Evolutionary conservation across 2,329 filamentous ascomycete species (phyloP).

Genomic region (Zalaria obscura): DNA sequence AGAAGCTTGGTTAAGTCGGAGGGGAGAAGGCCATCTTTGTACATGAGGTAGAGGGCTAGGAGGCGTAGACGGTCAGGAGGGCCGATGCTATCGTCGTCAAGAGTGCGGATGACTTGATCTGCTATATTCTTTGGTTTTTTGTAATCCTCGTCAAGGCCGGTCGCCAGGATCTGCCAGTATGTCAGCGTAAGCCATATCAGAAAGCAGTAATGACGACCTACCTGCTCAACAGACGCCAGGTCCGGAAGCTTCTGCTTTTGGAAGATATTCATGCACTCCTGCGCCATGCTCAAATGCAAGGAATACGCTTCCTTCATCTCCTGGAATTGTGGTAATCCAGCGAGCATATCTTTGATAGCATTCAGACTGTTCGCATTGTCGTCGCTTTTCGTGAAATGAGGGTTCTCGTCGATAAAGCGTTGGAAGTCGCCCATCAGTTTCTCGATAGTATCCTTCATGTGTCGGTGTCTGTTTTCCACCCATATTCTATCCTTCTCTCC

Average conservation of each 20-base stretch:
- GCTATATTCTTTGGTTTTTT: slow-evolving; percentile 81
- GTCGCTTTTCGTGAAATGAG: slow-evolving; percentile 70
- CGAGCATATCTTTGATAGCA: slow-evolving; percentile 94
- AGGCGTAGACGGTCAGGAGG: slow-evolving; percentile 68
- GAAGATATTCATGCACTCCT: slow-evolving; percentile 93
- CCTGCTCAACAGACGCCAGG: slow-evolving; percentile 75
- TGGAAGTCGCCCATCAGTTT: slow-evolving; percentile 87
- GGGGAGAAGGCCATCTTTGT: slow-evolving; percentile 67
- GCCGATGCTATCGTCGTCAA: slow-evolving; percentile 68
- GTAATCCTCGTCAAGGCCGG: slow-evolving; percentile 83
- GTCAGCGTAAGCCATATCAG: slow-evolving; percentile 2
- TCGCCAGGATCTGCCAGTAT: slow-evolving; percentile 54
- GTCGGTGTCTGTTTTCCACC: slow-evolving; percentile 84
- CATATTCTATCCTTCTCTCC: slow-evolving; percentile 85
- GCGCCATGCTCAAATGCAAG: slow-evolving; percentile 87
- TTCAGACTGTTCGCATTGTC: slow-evolving; percentile 64
- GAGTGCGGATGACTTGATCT: slow-evolving; percentile 69
- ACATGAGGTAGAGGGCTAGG: slow-evolving; percentile 73
- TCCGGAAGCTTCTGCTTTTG: slow-evolving; percentile 74
- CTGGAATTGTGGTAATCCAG: slow-evolving; percentile 84
- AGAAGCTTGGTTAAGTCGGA: slow-evolving; percentile 78
- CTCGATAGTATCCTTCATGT: slow-evolving; percentile 97
- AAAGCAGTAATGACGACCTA: slow-evolving; percentile 11
- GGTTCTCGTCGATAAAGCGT: slow-evolving; percentile 80
- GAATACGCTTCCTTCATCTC: slow-evolving; percentile 93